Evolutionary conservation across 768 basidiomycete species (phyloP).

Genomic region (Russula ochroleuca): DNA sequence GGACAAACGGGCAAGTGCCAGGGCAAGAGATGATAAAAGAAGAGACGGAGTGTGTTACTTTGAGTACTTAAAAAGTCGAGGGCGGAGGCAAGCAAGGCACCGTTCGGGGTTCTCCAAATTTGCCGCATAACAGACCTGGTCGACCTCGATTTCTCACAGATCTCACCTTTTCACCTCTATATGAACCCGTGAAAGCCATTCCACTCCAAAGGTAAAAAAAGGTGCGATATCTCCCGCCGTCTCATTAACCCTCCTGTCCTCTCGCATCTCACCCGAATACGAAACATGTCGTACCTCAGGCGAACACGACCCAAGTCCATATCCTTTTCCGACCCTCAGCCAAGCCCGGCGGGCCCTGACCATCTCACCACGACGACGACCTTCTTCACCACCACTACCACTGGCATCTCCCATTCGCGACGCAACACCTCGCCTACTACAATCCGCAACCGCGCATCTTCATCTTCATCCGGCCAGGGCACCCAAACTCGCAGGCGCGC

Average conservation of each 20-base stretch:
- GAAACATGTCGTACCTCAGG: conserved; percentile 15
- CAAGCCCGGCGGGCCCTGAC: neutral
- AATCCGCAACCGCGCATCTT: conserved; percentile 6
- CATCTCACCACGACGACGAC: too few relatives aligned
- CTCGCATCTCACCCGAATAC: conserved; percentile 25
- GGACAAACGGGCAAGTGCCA: neutral
- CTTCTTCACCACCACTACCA: neutral
- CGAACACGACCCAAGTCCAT: conserved; percentile 14
- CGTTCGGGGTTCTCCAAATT: neutral
- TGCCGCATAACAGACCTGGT: neutral
- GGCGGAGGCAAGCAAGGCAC: neutral
- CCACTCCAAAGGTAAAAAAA: neutral
- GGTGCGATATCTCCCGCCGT: conserved; percentile 4
- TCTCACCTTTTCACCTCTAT: neutral
- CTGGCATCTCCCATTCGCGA: neutral
- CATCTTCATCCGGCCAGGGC: neutral
- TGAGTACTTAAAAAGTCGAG: too few relatives aligned
- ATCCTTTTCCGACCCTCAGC: neutral
- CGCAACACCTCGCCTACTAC: neutral
- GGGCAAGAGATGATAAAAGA: neutral
- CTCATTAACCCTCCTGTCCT: neutral
- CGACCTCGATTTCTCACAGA: neutral
- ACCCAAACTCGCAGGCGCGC: conserved; percentile 21
- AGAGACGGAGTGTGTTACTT: too few relatives aligned
- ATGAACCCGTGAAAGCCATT: neutral